These are phyloP conservation scores for Globisporangium barbulae DNA, from an alignment of 352 stramenopile genomes.

Conservation along the genomic window DNA sequence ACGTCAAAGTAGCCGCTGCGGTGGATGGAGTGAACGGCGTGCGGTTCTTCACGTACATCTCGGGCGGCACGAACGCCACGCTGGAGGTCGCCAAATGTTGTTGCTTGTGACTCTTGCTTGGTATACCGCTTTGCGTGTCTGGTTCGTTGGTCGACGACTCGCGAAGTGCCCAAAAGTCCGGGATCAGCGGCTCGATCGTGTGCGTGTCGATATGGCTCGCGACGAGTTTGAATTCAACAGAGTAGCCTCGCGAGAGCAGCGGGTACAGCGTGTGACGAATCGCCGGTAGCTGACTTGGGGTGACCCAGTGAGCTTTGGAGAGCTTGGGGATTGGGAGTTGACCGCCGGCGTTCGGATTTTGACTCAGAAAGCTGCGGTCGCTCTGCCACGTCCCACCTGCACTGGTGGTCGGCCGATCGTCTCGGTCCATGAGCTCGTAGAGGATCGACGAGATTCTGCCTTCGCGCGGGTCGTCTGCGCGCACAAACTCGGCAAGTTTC, in stretches of 20 bases:
- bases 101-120: conserved; percentile 2
- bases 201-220: conserved; percentile 53
- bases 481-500: conserved; percentile 55
- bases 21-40: conserved; percentile 19
- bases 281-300: conserved; percentile 18
- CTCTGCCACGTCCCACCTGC: conserved; percentile 38
- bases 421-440: conserved; percentile 54
- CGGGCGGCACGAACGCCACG: conserved; percentile 32
- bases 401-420: conserved; percentile 21
- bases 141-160: not conserved
- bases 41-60: conserved; percentile 46
- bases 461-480: conserved; percentile 46
- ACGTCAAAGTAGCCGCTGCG: conserved; percentile 3
- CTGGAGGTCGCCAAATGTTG: not conserved
- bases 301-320: conserved; percentile 27
- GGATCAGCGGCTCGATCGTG: conserved; percentile 54
- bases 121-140: not conserved
- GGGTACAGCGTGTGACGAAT: conserved; percentile 32
- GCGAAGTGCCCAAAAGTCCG: conserved; percentile 23
- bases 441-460: conserved; percentile 52
- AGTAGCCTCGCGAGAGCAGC: conserved; percentile 39
- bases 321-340: conserved; percentile 29
- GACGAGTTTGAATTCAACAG: conserved; percentile 49
- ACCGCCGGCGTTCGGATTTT: conserved; percentile 7
- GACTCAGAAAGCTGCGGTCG: conserved; percentile 53